Conservation (phyloP, 805 yeast genomes). For the Candida anglica region DNA sequence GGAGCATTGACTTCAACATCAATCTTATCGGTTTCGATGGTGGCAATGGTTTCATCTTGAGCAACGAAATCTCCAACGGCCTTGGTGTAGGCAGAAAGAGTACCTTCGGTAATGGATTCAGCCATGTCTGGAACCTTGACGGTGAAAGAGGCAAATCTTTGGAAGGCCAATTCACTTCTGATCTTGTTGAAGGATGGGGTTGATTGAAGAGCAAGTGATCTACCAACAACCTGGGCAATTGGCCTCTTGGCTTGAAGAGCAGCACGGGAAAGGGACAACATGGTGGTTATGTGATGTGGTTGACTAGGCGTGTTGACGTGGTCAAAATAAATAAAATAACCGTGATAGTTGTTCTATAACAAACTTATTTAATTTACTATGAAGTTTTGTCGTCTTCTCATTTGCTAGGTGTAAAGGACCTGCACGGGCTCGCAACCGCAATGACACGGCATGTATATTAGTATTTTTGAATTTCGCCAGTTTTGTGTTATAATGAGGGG, state of each 20-base stretch:
- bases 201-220: constrained; percentile 1
- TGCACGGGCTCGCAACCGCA: background rate
- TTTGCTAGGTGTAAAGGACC: constrained; percentile 2
- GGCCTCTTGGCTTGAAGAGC: constrained; percentile 5
- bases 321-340: too few species aligned
- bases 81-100: constrained; percentile 64
- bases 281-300: constrained; percentile 1
- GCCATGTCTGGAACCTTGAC: constrained; percentile 99
- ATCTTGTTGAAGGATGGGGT: constrained; percentile 4
- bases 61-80: constrained; percentile 84
- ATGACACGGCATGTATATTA: too few species aligned
- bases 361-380: too few species aligned
- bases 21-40: constrained; percentile 97
- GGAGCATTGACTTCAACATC: constrained; percentile 98
- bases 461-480: too few species aligned
- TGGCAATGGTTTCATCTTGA: constrained; percentile 87
- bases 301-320: too few species aligned
- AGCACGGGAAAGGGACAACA: constrained; percentile 3
- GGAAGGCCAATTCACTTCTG: constrained; percentile 16
- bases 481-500: too few species aligned
- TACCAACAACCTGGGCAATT: constrained; percentile 1
- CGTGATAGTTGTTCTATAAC: too few species aligned
- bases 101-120: constrained; percentile 96
- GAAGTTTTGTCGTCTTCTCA: constrained; percentile 2
- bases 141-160: constrained; percentile 36